Base-by-base conservation (phyloP, 805 yeast genomes). In the Wickerhamiella nectarea region DNA sequence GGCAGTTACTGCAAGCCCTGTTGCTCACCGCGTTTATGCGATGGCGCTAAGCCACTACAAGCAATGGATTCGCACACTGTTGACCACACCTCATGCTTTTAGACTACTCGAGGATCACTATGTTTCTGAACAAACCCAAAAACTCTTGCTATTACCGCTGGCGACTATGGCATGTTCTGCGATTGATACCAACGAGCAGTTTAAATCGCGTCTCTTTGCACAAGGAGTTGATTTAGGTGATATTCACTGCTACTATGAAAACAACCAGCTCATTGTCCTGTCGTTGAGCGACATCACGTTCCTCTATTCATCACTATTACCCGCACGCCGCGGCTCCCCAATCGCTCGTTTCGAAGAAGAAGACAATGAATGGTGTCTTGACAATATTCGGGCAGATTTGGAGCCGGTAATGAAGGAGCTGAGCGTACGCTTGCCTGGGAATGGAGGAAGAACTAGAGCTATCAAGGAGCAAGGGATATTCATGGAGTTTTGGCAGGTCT, bases 401-500 rank as follows among this genome's bases (percentile, higher is more conserved):
- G 60, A 57, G 34, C 63, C 64, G 0, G 63, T 58, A 2, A 56
- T 58, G 40, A 52, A 50, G 35, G 57, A 50, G n/a, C 41, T 56
- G 31, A 29, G 50, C 25, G 37, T 45, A 24, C 45, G 45, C 31
- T 52, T 55, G 38, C 57, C 56, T 1, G 50, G 50, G 31, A 46
- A 50, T 9, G 14, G 15, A 7, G 31, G 31, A 14, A 50, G 36
- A 25, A 39, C 24, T 34, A 48, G 35, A 26, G 46, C 38, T 34
- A 50, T n/a, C 22, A 53, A 46, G n/a, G 59, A 42, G 37, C 54
- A 41, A 39, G 50, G 46, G 45, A 46, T 33, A 33, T 42, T 35
- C 25, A 48, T 43, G 25, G 57, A 50, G 43, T 57, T 53, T 14
- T 60, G 65, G 65, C 63, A 59, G 44, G 54, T 60, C 3, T 60